Base-by-base conservation (phyloP, 1,284 basidiomycete genomes). In the Melampsora larici-populina region DNA sequence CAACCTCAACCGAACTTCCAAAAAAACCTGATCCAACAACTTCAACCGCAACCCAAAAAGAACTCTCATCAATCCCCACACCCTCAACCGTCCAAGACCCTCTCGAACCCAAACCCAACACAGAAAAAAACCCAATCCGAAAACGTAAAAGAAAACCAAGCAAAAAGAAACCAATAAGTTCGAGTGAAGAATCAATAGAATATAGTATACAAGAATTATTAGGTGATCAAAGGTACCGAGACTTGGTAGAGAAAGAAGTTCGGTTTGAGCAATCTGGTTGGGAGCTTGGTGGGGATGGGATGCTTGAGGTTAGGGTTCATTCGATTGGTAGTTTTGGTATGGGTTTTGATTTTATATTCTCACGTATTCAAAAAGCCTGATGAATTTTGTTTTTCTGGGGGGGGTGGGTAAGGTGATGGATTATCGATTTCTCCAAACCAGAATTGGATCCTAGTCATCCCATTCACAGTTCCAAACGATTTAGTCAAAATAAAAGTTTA, bases 381-480 rank as follows among this genome's bases (percentile, higher is more conserved):
- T 33, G 6, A n/a, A n/a, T n/a, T n/a, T n/a, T n/a, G n/a, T n/a
- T n/a, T n/a, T n/a, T n/a, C n/a, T n/a, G n/a, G n/a, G n/a, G n/a
- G n/a, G n/a, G n/a, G n/a, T n/a, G n/a, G 31, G 18, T 36, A 76
- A 40, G 73, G 73, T 60, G 73, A 76, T 76, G 73, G 73, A 13
- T 66, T 76, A 21, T 65, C 73, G 0, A 68, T 76, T 36, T 67
- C 73, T 18, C 73, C 73, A 0, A 51, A 68, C 7, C 86, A 86
- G 1, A 87, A 89, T 55, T 96, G 94, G 92, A 89, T 90, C 0
- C 86, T 96, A 48, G 86, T 92, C 40, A 88, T 91, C 0, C 94
- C 94, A 0, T 92, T 94, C 80, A 88, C 89, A 4, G 87, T 97
- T 21, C 92, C 93, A 0, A 90, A 90, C 15, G 94, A 97, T 84